Percentiles rank a stretch among this genome's conserved stretches.
Conservation (phyloP, 2,329 filamentous ascomycete species). For the Fusarium annulatum region DNA sequence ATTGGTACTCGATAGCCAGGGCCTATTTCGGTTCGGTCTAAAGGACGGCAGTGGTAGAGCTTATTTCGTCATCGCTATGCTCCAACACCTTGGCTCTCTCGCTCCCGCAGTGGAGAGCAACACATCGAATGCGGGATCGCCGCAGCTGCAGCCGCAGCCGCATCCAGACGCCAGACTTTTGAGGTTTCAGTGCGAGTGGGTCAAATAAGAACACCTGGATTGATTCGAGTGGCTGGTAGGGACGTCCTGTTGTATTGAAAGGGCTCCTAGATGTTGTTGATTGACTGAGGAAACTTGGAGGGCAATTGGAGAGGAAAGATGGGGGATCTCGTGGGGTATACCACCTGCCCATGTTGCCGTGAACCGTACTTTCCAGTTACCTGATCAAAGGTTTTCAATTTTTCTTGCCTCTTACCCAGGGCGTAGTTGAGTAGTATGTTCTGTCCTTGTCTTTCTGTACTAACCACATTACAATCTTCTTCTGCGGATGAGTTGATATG, state of each 20-base stretch:
- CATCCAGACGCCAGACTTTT: background rate
- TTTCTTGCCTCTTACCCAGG: background rate
- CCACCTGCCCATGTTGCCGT: conserved; percentile 2
- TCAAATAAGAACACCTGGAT: background rate
- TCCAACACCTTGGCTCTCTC: conserved; percentile 31
- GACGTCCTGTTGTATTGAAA: background rate
- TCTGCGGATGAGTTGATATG: background rate
- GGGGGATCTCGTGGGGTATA: conserved; percentile 31
- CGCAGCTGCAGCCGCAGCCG: background rate
- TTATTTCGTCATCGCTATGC: conserved; percentile 38
- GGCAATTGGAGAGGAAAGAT: conserved; percentile 18
- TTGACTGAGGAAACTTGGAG: background rate
- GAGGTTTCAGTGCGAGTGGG: background rate
- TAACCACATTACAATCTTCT: background rate
- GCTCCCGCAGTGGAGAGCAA: conserved; percentile 37
- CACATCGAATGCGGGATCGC: conserved; percentile 7
- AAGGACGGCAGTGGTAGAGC: conserved; percentile 37
- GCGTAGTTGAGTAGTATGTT: background rate
- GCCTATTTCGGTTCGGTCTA: conserved; percentile 45
- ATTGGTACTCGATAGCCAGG: conserved; percentile 9
- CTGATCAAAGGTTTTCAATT: background rate
- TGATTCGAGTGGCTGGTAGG: background rate
- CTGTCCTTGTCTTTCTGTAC: background rate
- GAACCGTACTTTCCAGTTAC: background rate
- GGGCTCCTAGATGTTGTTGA: background rate